Percentiles rank a stretch among this genome's conserved stretches.
These are phyloP conservation scores for Cotoneaster glaucophyllus DNA, from an alignment of 306 rosid genomes.

Conservation along the genomic window DNA sequence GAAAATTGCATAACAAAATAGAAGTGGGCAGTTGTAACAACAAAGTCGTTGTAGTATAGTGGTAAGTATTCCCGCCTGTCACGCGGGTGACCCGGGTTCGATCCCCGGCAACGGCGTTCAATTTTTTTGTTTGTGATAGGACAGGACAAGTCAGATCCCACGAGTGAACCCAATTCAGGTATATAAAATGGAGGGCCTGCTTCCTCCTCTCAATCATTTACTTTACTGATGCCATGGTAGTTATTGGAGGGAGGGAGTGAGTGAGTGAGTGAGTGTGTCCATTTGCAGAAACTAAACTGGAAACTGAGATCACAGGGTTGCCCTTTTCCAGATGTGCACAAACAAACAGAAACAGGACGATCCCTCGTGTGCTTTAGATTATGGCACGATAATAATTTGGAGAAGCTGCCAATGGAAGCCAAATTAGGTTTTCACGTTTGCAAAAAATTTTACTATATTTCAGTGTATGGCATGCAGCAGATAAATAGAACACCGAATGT, in stretches of 20 bases:
- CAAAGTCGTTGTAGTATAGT: neutral
- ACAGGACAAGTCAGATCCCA: no score
- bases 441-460: no score
- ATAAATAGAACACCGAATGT: neutral
- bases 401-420: neutral
- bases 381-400: no score
- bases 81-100: neutral
- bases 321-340: no score
- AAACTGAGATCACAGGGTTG: no score
- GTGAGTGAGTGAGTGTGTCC: no score
- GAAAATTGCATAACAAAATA: no score
- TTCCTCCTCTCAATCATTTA: neutral
- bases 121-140: neutral
- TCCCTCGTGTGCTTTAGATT: no score
- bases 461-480: neutral
- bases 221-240: neutral
- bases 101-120: neutral
- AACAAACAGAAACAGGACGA: no score
- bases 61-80: conserved; percentile 8
- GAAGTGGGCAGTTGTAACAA: neutral
- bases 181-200: neutral
- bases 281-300: no score
- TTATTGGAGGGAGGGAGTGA: neutral
- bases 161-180: no score
- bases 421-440: no score